phyloP scores from a whole-genome alignment of 441 rosid species.

The Raphanus hybrid region DNA sequence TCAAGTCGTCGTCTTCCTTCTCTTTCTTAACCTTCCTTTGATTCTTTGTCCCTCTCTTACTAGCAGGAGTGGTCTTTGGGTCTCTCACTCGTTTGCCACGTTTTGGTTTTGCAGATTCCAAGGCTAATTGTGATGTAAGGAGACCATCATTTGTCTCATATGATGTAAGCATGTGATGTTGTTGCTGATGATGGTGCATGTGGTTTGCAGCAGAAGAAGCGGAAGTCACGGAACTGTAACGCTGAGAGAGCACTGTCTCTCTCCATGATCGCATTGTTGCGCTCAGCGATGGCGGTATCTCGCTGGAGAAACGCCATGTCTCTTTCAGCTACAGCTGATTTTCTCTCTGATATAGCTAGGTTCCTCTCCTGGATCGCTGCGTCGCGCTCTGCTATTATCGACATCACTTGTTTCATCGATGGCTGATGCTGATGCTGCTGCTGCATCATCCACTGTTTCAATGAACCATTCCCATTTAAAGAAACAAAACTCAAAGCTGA shows the following conservation, averaged over 20 bases:
- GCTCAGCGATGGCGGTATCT: constrained; percentile 89
- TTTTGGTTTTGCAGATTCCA: constrained; percentile 65
- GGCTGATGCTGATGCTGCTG: constrained; percentile 66
- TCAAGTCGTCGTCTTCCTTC: constrained; percentile 73
- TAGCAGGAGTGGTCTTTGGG: constrained; percentile 51
- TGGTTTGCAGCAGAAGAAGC: constrained; percentile 47
- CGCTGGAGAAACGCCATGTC: constrained; percentile 93
- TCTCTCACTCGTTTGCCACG: constrained; percentile 78
- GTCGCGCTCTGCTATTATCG: constrained; percentile 94
- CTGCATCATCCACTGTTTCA: constrained; percentile 88
- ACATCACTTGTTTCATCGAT: constrained; percentile 98
- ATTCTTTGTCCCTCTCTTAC: constrained; percentile 68
- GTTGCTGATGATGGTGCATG: constrained; percentile 71
- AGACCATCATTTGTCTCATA: no score
- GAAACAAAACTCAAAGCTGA: constrained; percentile 24
- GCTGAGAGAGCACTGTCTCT: constrained; percentile 85
- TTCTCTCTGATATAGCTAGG: constrained; percentile 85
- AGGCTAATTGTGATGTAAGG: constrained; percentile 46
- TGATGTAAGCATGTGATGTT: constrained; percentile 51
- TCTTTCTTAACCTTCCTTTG: constrained; percentile 78
- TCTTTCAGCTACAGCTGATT: constrained; percentile 88
- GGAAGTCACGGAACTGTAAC: constrained; percentile 74
- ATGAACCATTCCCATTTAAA: constrained; percentile 28
- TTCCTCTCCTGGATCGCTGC: constrained; percentile 92
- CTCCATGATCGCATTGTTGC: constrained; percentile 84